Conservation (phyloP, 108 stramenopile genomes). For the Cylindrotheca fusiformis region DNA sequence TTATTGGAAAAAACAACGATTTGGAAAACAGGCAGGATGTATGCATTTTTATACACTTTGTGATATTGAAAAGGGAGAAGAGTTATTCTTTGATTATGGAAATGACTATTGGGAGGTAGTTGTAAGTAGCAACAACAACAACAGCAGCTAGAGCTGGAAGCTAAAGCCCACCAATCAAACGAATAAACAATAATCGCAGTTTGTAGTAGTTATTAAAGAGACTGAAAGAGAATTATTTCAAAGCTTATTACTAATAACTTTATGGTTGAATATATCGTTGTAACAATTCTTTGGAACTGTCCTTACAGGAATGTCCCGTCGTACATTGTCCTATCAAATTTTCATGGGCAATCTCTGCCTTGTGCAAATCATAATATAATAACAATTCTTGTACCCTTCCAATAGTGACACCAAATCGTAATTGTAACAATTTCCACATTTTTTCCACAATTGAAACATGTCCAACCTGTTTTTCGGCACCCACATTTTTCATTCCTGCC, state of each 20-base stretch:
- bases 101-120: slow-evolving; percentile 31
- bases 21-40: background rate
- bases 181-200: no score
- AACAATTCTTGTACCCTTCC: slow-evolving; percentile 21
- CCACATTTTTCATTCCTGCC: slow-evolving; percentile 77
- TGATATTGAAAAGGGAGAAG: slow-evolving; percentile 44
- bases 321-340: slow-evolving; percentile 62
- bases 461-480: slow-evolving; percentile 4
- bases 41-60: slow-evolving; percentile 49
- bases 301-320: slow-evolving; percentile 51
- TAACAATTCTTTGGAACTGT: slow-evolving; percentile 19
- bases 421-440: slow-evolving; percentile 23
- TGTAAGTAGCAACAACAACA: no score
- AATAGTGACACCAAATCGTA: slow-evolving; percentile 12
- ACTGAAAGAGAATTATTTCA: no score
- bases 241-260: no score
- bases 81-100: slow-evolving; percentile 66
- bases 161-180: no score
- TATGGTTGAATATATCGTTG: slow-evolving; percentile 4
- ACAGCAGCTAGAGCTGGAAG: no score
- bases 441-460: background rate
- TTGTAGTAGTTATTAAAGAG: no score
- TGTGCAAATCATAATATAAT: slow-evolving; percentile 12
- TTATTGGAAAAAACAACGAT: background rate
- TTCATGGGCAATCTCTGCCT: slow-evolving; percentile 39